Evolutionary conservation across 768 basidiomycete genomes (phyloP), one percentile per base, ranked within the genome.

Genomic region (Gymnopilus dilepis): DNA sequence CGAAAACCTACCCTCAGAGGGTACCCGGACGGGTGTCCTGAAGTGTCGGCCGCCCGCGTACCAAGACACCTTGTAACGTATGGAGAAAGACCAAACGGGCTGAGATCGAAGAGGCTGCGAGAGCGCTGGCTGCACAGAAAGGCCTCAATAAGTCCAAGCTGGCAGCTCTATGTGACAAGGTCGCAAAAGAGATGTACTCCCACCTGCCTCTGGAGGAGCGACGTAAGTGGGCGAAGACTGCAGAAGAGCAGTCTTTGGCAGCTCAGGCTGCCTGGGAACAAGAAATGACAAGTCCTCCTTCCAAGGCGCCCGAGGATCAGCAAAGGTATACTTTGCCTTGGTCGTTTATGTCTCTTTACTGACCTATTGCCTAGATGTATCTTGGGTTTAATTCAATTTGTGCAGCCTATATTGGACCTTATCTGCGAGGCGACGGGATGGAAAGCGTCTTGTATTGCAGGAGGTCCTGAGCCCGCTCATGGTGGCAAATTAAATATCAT

Each of bases 391-490:
- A 34, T 57, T 9, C 42, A n/a, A 2, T 58, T 65, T n/a, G 47
- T 53, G 15, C 43, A 59, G n/a, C 61, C 64, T 7, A 41, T 62
- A 19, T 30, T 62, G 13, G 64, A 65, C 17, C 52, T 59, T n/a
- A 51, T 65, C 17, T 56, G 43, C 24, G 58, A 61, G 12, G 56
- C 56, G 13, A 65, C 61, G 2, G 54, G 58, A 4, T 59, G 56
- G 58, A 61, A 62, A 42, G 61, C 47, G 1, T 59, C 52, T 4
- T 28, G 62, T 15, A 55, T 65, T 15, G 52, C 61, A 13, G 64
- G 64, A 7, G 64, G 64, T 6, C 64, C 60, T 6, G 56, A 59
- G 31, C 64, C 64, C 30, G 64, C 64, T 30, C 26, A 55, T 13
- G 52, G 21, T 19, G 64, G 60, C 17, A 30, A 50, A 21, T 41